Conservation (phyloP, 2,329 filamentous ascomycete species). For the Colletotrichum tanaceti region DNA sequence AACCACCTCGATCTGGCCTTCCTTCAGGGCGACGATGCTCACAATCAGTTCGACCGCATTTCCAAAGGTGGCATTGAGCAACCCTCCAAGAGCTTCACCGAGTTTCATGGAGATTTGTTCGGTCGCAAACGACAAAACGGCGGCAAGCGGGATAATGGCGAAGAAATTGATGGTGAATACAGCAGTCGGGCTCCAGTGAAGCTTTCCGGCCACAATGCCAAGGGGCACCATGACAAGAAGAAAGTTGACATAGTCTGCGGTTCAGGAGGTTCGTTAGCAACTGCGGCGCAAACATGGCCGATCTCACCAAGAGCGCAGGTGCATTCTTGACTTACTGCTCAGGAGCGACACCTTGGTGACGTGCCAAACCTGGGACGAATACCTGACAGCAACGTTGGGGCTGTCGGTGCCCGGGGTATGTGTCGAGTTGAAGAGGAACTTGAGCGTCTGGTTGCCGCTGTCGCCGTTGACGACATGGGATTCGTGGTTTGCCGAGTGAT, state of each 20-base stretch:
- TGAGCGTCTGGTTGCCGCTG: slow-evolving; percentile 45
- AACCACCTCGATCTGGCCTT: slow-evolving; percentile 93
- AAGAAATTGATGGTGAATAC: slow-evolving; percentile 85
- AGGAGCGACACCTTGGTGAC: slow-evolving; percentile 67
- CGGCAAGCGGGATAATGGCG: slow-evolving; percentile 80
- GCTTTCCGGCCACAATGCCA: slow-evolving; percentile 74
- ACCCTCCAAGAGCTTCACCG: slow-evolving; percentile 78
- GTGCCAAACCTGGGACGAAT: slow-evolving; percentile 64
- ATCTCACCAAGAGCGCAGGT: not conserved
- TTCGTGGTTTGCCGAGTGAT: slow-evolving; percentile 42
- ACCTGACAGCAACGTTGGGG: slow-evolving; percentile 58
- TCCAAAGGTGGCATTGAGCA: slow-evolving; percentile 82
- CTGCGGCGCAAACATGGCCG: not conserved
- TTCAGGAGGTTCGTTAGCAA: slow-evolving; percentile 24
- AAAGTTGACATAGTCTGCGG: slow-evolving; percentile 72
- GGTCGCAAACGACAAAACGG: slow-evolving; percentile 80
- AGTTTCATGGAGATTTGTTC: slow-evolving; percentile 80
- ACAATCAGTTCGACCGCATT: slow-evolving; percentile 87
- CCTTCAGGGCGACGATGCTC: slow-evolving; percentile 87
- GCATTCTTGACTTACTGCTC: slow-evolving; percentile 62
- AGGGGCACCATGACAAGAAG: slow-evolving; percentile 79
- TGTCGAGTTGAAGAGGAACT: slow-evolving; percentile 62
- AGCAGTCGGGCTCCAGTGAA: slow-evolving; percentile 72
- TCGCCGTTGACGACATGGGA: slow-evolving; percentile 39
- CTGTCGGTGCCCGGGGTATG: slow-evolving; percentile 65